A percentile compares a stretch with the other conserved stretches of the same genome.
Evolutionary conservation across 2,329 filamentous ascomycete species (phyloP).

Genomic region (Verticillium dahliae): DNA sequence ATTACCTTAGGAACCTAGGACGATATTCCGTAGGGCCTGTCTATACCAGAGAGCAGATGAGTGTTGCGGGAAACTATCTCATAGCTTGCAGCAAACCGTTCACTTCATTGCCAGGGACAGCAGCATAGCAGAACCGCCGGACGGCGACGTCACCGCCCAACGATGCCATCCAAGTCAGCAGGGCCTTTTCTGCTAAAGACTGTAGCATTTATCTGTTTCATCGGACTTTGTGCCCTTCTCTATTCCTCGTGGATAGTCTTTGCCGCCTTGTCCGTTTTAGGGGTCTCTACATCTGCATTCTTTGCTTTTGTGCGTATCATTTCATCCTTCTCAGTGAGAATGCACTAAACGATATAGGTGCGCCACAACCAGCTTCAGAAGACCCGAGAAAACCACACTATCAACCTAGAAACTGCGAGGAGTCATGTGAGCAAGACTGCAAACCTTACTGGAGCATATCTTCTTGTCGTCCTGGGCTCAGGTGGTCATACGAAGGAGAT

Average conservation of each 20-base stretch:
- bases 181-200: constrained; percentile 6
- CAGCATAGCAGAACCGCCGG: too few relatives aligned
- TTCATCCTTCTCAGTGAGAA: not conserved
- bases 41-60: too few relatives aligned
- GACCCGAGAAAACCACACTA: constrained; percentile 1
- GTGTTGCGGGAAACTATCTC: too few relatives aligned
- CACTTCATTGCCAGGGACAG: too few relatives aligned
- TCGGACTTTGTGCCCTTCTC: not conserved
- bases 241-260: not conserved
- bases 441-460: constrained; percentile 32
- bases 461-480: constrained; percentile 80
- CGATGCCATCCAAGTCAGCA: constrained; percentile 2
- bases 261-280: not conserved
- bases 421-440: not conserved
- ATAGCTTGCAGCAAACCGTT: too few relatives aligned
- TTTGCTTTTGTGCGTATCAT: constrained; percentile 21
- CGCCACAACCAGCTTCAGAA: not conserved
- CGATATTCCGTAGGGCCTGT: too few relatives aligned
- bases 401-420: constrained; percentile 2
- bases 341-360: not conserved
- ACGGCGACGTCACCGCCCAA: not conserved
- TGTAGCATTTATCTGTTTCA: constrained; percentile 1
- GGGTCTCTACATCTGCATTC: constrained; percentile 11
- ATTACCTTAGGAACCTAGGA: too few relatives aligned
- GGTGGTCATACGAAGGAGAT: constrained; percentile 96